Percentiles rank a stretch among this genome's conserved stretches.
These are phyloP conservation scores for Cephaloascus albidus DNA, from an alignment of 805 yeast genomes.

Conservation along the genomic window DNA sequence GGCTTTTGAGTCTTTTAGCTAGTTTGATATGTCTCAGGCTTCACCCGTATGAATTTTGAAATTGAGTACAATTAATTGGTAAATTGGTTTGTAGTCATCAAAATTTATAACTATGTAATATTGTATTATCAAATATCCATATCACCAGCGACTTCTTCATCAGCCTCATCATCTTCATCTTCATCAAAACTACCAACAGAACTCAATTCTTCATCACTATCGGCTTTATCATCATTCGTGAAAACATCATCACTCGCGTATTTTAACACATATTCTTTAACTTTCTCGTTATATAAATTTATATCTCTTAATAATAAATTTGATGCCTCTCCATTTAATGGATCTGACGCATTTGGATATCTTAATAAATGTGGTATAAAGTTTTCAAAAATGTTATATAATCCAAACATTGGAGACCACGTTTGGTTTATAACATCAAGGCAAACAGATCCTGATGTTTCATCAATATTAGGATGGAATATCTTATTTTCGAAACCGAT, in stretches of 20 bases:
- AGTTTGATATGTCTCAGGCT: too few relatives aligned
- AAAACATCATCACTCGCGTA: slow-evolving; percentile 40
- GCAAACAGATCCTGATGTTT: slow-evolving; percentile 84
- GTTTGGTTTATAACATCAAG: slow-evolving; percentile 94
- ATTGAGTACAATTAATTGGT: too few relatives aligned
- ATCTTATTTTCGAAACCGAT: slow-evolving; percentile 89
- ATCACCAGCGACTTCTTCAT: slow-evolving; percentile 21
- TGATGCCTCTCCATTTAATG: slow-evolving; percentile 86
- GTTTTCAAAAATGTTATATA: slow-evolving; percentile 83
- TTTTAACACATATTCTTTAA: slow-evolving; percentile 61
- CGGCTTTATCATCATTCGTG: slow-evolving; percentile 23
- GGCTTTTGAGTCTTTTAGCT: too few relatives aligned
- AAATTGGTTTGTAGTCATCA: too few relatives aligned
- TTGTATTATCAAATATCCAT: slow-evolving; percentile 7
- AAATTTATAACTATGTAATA: too few relatives aligned
- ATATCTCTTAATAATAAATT: slow-evolving; percentile 65
- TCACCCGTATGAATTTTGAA: too few relatives aligned
- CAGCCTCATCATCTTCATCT: slow-evolving; percentile 33
- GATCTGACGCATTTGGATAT: slow-evolving; percentile 93
- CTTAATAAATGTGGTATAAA: slow-evolving; percentile 86
- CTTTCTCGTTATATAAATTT: slow-evolving; percentile 55
- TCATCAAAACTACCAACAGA: slow-evolving; percentile 41
- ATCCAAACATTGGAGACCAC: slow-evolving; percentile 97
- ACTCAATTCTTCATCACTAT: slow-evolving; percentile 32
- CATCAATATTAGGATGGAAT: slow-evolving; percentile 93